Evolutionary conservation across 1,284 basidiomycete species (phyloP).

Genomic region (Leucoagaricus sp.): DNA sequence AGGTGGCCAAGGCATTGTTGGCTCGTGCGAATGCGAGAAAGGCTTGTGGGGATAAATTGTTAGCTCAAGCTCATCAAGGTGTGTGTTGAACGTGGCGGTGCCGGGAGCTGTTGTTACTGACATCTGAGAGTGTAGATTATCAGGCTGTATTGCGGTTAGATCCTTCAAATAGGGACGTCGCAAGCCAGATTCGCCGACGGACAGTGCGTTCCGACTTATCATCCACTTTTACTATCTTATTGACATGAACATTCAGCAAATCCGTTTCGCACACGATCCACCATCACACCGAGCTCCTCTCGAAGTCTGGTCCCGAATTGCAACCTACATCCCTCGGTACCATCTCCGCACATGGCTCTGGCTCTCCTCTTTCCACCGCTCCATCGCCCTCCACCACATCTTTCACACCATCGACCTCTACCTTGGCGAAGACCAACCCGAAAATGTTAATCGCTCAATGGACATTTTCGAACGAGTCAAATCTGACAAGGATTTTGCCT

Average conservation of each 20-base stretch:
- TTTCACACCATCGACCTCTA: slow-evolving; percentile 67
- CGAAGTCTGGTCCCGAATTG: slow-evolving; percentile 69
- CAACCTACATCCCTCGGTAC: slow-evolving; percentile 58
- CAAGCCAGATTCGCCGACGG: slow-evolving; percentile 47
- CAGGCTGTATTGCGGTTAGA: slow-evolving; percentile 58
- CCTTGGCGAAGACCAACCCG: slow-evolving; percentile 58
- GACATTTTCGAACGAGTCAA: slow-evolving; percentile 68
- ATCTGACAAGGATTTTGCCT: slow-evolving; percentile 58
- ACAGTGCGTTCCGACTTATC: slow-evolving; percentile 34
- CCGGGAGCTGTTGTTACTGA: no score
- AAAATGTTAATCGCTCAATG: slow-evolving; percentile 56
- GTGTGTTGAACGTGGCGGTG: no score
- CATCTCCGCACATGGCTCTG: slow-evolving; percentile 67
- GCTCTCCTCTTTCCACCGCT: slow-evolving; percentile 60
- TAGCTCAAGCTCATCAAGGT: slow-evolving; percentile 61
- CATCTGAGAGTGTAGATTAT: no score
- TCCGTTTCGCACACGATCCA: slow-evolving; percentile 52
- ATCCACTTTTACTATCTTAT: no score
- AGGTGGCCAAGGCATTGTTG: slow-evolving; percentile 53
- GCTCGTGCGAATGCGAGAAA: slow-evolving; percentile 61
- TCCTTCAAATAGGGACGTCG: slow-evolving; percentile 55
- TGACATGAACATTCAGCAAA: slow-evolving; percentile 32
- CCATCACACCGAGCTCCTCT: slow-evolving; percentile 58
- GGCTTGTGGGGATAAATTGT: slow-evolving; percentile 50
- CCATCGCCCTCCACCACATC: slow-evolving; percentile 60